Evolutionary conservation across 1,284 basidiomycete species (phyloP), one percentile per base, ranked within the genome.

Genomic region (Trametes sp.): DNA sequence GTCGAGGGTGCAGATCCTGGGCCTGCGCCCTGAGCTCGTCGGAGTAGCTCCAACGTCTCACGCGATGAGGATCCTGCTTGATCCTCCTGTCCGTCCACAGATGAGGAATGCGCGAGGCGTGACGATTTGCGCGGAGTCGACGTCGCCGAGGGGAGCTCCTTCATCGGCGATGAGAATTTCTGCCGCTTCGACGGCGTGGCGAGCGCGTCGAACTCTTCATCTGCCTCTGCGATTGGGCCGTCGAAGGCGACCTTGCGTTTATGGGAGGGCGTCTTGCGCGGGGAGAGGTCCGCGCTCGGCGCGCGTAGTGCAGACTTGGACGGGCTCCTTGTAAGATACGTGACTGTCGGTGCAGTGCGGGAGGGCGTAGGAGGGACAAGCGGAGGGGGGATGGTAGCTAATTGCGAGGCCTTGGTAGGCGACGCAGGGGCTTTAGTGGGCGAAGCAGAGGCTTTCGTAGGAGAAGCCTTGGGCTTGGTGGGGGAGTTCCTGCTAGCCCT

Each of bases 161-260:
- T 67, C 11, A 59, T 24, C 8, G 69, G 65, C 2, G 68, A 66
- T 31, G 68, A 56, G 57, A 69, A 48, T 51, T 68, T 69, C 48
- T 61, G 67, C 10, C 66, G 62, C 64, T 72, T 73, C n/a, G 71
- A 70, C 0, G 72, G 73, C 10, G 72, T 73, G 13, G 72, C 69
- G 45, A 63, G 59, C 54, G 64, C 57, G 24, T 68, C 69, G 53
- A 64, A 65, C 41, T 61, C 62, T 14, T 67, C 68, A 48, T 70
- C 68, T 13, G 57, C 68, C 24, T 70, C 69, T 3, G 58, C 62
- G n/a, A 67, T 57, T 21, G 65, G 62, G 14, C 63, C 65, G 51
- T 64, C 66, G 46, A 74, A 74, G 26, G 67, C 70, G n/a, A 74
- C 72, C 48, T 73, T 73, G 49, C 74, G 74, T 55, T 75, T 75